Percentiles rank a stretch among this genome's conserved stretches.
Evolutionary conservation across 2,329 filamentous ascomycete species (phyloP).

Genomic region (Didymella arachidicola): DNA sequence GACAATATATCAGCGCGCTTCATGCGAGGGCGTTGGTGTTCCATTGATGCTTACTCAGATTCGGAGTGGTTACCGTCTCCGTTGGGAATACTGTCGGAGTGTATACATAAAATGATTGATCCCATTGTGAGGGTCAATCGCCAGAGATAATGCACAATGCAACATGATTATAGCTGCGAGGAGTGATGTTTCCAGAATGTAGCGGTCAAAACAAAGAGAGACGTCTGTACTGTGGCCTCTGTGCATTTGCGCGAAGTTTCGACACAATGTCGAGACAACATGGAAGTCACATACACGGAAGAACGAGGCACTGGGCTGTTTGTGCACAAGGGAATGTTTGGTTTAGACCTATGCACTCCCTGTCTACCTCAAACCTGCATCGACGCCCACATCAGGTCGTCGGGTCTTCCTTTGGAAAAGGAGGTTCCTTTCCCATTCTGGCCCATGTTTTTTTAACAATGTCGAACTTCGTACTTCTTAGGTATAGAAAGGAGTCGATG

Average conservation of each 20-base stretch:
- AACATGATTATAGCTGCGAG: neutral
- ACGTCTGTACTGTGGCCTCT: conserved; percentile 5
- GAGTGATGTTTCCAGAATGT: neutral
- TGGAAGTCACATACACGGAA: neutral
- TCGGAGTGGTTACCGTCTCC: neutral
- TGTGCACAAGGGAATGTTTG: no score
- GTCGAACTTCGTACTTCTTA: conserved; percentile 5
- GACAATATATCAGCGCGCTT: conserved; percentile 1
- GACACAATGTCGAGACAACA: neutral
- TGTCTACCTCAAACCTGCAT: neutral
- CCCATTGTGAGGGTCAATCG: conserved; percentile 1
- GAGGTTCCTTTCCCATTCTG: neutral
- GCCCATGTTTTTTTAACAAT: neutral
- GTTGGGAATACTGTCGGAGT: neutral
- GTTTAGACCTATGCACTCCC: no score
- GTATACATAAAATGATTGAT: conserved; percentile 3
- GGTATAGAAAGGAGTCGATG: neutral
- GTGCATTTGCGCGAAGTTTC: neutral
- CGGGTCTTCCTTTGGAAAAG: neutral
- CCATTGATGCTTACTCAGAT: conserved; percentile 1
- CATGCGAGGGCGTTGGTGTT: neutral
- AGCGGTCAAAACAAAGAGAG: conserved; percentile 7
- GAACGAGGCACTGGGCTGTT: neutral
- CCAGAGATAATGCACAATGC: neutral
- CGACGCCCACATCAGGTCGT: neutral